Evolutionary conservation across 495 filamentous ascomycete species (phyloP).

Genomic region (Poronia punctata): DNA sequence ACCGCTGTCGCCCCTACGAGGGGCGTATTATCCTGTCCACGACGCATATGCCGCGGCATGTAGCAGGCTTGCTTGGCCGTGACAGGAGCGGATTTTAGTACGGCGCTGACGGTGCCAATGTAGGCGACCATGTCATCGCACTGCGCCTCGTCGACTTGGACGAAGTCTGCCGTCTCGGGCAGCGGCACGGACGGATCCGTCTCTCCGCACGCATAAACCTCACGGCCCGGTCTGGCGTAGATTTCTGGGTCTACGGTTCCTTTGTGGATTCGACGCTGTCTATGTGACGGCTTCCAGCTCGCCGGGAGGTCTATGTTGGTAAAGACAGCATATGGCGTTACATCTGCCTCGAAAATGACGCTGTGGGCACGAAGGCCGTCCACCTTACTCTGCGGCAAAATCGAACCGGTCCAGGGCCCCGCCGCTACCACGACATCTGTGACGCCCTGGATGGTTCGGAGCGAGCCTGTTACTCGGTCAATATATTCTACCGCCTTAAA

Average conservation of each 20-base stretch:
- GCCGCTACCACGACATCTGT: constrained; percentile 80
- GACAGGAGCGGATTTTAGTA: constrained; percentile 69
- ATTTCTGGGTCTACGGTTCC: constrained; percentile 80
- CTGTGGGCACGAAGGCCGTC: constrained; percentile 80
- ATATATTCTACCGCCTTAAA: constrained; percentile 70
- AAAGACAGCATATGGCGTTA: constrained; percentile 85
- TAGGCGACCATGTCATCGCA: constrained; percentile 89
- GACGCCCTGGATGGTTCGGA: constrained; percentile 54
- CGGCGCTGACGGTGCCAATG: constrained; percentile 67
- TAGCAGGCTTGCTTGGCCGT: constrained; percentile 89
- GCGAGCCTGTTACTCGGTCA: constrained; percentile 52
- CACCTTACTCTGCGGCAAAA: constrained; percentile 73
- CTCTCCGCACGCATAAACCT: constrained; percentile 90
- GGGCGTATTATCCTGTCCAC: constrained; percentile 55
- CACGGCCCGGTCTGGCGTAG: constrained; percentile 80
- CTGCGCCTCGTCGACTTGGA: constrained; percentile 64
- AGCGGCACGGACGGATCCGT: constrained; percentile 72
- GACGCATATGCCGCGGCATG: constrained; percentile 63
- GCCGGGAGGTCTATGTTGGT: constrained; percentile 76
- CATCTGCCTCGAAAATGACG: constrained; percentile 73
- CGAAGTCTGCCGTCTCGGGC: constrained; percentile 67
- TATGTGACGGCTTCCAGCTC: constrained; percentile 42
- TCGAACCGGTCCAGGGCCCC: constrained; percentile 77
- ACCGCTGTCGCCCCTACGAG: constrained; percentile 70
- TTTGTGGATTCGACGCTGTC: constrained; percentile 37